Base-by-base conservation (phyloP, 2,329 filamentous ascomycete species). In the Rhytidhysteron rufulum region DNA sequence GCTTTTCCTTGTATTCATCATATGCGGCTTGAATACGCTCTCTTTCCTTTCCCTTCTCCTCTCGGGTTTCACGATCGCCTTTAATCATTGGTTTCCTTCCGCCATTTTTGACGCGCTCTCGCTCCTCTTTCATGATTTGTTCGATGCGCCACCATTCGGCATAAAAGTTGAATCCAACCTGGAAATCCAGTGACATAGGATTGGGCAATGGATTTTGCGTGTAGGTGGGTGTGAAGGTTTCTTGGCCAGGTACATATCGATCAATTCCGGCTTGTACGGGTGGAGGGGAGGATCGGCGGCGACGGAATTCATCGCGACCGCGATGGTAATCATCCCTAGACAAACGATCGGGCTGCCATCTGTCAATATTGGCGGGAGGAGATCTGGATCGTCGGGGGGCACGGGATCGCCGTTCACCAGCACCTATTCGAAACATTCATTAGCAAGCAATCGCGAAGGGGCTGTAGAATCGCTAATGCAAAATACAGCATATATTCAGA, bases 131-230 rank as follows among this genome's bases (percentile, higher is more conserved):
- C 58, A 90, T 85, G 57, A 82, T 82, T 62, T 90, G 85, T 52
- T 90, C 88, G 50, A 83, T 74, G 45, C 86, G 79, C 86, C 86
- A 91, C 86, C 86, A 91, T 63, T 91, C 86, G 15, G 86, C 83
- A 54, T 88, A 91, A 64, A 85, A 91, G 11, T 86, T 90, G 65
- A 91, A 91, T 2, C 86, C 86, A 40, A 90, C 86, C 60, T 91
- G 86, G 47, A 85, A 89, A 3, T 85, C 80, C 8, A 91, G 73
- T 45, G 79, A 79, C 52, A 85, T 73, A 2, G 86, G 86, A 47
- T 91, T 85, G 10, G 78, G 74, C 3, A 91, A 69, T 7, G 85
- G 85, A 50, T 90, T 90, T 15, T 72, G 66, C 1, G 72, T 70
- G 11, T 77, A 66, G 15, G 69, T 65, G 7, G 75, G 71, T 21